Conservation (phyloP, 306 rosid genomes). For the Crataegus laevigata region DNA sequence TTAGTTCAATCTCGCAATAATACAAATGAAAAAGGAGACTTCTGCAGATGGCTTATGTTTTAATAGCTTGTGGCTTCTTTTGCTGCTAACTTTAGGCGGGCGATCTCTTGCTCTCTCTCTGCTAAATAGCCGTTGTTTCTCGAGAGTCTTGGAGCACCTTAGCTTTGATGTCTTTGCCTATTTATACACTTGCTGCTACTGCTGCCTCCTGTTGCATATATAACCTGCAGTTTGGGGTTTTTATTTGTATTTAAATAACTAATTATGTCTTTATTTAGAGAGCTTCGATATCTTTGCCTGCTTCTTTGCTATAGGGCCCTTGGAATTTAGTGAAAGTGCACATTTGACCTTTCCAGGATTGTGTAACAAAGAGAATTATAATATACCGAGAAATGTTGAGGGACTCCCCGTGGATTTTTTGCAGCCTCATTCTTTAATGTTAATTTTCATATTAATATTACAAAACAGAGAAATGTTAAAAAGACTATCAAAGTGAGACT, state of each 20-base stretch:
- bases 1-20: neutral
- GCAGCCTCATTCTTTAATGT: no score
- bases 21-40: neutral
- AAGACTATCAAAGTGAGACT: no score
- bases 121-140: neutral
- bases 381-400: no score
- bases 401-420: no score
- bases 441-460: rapidly evolving
- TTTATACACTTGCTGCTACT: conserved; percentile 5
- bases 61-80: neutral
- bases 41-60: neutral
- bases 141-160: conserved; percentile 14
- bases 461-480: no score
- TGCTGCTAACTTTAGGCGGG: neutral
- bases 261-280: neutral
- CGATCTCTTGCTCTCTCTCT: neutral
- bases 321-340: neutral
- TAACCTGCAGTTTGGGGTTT: neutral
- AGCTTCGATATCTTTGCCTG: neutral
- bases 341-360: neutral
- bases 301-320: neutral
- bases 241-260: neutral
- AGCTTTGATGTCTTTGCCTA: conserved; percentile 1
- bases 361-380: neutral
- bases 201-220: neutral